These are phyloP conservation scores for Geotrichum cucujoidarum DNA, from an alignment of 1,139 yeast genomes.

Conservation along the genomic window DNA sequence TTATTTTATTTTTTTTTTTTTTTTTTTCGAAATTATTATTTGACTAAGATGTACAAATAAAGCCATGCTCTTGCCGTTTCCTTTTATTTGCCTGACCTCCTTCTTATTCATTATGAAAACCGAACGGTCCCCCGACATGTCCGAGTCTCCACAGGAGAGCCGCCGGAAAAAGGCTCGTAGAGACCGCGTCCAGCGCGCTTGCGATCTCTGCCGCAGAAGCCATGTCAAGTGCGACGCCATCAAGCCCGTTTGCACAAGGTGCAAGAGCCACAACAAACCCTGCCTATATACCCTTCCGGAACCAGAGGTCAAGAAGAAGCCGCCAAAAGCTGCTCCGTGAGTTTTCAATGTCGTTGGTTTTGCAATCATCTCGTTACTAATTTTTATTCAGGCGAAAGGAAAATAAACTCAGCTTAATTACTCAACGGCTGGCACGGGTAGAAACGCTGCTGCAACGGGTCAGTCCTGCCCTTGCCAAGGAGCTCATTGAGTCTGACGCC, in stretches of 20 bases:
- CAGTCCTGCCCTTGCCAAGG: constrained; percentile 13
- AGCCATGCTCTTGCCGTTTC: no score
- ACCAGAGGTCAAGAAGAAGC: constrained; percentile 30
- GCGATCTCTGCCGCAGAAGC: constrained; percentile 62
- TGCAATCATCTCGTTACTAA: no score
- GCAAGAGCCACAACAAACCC: constrained; percentile 43
- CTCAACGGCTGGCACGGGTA: constrained; percentile 28
- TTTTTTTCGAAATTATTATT: not conserved
- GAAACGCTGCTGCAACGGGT: constrained; percentile 32
- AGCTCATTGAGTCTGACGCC: not conserved
- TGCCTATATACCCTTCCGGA: constrained; percentile 34
- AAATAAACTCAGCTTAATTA: not conserved
- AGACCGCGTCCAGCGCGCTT: constrained; percentile 41
- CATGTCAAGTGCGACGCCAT: constrained; percentile 72
- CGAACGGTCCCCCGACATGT: no score
- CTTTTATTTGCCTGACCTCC: not conserved
- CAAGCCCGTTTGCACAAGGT: constrained; percentile 60
- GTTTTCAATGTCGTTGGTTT: no score
- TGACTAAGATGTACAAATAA: not conserved
- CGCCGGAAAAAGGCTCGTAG: constrained; percentile 25
- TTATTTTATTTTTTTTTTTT: not conserved
- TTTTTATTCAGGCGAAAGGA: not conserved
- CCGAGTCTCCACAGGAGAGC: not conserved
- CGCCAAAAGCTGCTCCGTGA: no score
- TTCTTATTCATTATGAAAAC: no score